These are phyloP conservation scores for Oryza nivara DNA, from an alignment of 176 grass and related monocot species.

Conservation along the genomic window DNA sequence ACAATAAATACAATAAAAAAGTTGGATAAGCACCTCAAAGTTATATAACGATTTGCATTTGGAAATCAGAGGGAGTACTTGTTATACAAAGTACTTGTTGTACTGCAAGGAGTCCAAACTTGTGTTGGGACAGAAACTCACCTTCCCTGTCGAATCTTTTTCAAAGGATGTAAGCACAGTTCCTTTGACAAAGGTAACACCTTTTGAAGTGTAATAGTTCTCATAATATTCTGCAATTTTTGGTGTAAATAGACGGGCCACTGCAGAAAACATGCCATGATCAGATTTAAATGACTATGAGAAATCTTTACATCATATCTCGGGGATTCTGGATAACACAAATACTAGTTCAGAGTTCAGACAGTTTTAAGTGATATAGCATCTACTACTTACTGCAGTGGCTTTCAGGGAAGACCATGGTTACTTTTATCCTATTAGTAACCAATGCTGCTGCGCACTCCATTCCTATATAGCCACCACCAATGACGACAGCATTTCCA, in stretches of 20 bases:
- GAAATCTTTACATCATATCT: conserved; percentile 12
- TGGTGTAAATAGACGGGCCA: conserved; percentile 78
- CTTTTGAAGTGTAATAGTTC: conserved; percentile 73
- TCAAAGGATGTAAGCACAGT: conserved; percentile 87
- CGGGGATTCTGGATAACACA: background rate
- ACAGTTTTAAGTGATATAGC: background rate
- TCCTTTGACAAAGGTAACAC: conserved; percentile 89
- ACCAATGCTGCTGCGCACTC: conserved; percentile 92
- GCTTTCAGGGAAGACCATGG: conserved; percentile 92
- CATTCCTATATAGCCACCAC: conserved; percentile 98
- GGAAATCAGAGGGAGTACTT: background rate
- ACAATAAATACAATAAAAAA: background rate
- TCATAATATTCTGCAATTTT: conserved; percentile 97
- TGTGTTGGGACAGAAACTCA: conserved; percentile 36
- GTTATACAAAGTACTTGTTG: background rate
- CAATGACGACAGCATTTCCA: conserved; percentile 91
- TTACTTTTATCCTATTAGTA: conserved; percentile 82
- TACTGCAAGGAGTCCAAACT: background rate
- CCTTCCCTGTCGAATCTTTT: conserved; percentile 66
- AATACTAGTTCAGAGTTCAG: background rate
- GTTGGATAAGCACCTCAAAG: background rate
- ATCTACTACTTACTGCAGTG: conserved; percentile 82
- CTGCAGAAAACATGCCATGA: conserved; percentile 49
- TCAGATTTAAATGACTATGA: conserved; percentile 20
- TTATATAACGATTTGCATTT: background rate